Evolutionary conservation across 2,329 filamentous ascomycete species (phyloP).

Genomic region (Colletotrichum shisoi): DNA sequence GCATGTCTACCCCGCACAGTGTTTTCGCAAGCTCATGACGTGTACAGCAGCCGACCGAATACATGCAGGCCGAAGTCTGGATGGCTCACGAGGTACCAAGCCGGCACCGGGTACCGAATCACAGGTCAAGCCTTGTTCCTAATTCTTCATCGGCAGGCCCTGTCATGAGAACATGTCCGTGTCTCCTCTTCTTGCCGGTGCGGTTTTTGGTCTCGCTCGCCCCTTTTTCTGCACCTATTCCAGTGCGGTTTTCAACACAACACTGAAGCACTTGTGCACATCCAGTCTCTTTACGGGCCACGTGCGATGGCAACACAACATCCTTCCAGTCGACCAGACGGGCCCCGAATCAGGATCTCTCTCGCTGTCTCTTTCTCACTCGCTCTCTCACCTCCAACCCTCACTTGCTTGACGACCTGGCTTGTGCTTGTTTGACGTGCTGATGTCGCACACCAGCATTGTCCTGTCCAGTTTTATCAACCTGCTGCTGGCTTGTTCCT

Average conservation of each 20-base stretch:
- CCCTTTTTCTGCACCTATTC: neutral
- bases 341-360: slow-evolving; percentile 16
- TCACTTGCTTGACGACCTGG: neutral
- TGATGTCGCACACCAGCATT: slow-evolving; percentile 1
- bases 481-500: slow-evolving; percentile 2
- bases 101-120: slow-evolving; percentile 29
- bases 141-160: slow-evolving; percentile 34
- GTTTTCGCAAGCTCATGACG: slow-evolving; percentile 32
- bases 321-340: neutral
- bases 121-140: slow-evolving; percentile 23
- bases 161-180: neutral
- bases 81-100: slow-evolving; percentile 24
- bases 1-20: slow-evolving; percentile 26
- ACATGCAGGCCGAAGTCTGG: slow-evolving; percentile 10
- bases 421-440: slow-evolving; percentile 5
- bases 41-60: slow-evolving; percentile 23
- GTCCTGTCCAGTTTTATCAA: neutral
- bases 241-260: neutral
- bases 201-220: slow-evolving; percentile 1
- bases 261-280: too few species aligned
- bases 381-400: neutral
- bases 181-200: slow-evolving; percentile 13
- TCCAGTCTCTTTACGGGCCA: too few species aligned
- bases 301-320: too few species aligned
- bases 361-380: neutral